Evolutionary conservation across 805 yeast genomes (phyloP).

Genomic region (Wickerhamiella galacta): DNA sequence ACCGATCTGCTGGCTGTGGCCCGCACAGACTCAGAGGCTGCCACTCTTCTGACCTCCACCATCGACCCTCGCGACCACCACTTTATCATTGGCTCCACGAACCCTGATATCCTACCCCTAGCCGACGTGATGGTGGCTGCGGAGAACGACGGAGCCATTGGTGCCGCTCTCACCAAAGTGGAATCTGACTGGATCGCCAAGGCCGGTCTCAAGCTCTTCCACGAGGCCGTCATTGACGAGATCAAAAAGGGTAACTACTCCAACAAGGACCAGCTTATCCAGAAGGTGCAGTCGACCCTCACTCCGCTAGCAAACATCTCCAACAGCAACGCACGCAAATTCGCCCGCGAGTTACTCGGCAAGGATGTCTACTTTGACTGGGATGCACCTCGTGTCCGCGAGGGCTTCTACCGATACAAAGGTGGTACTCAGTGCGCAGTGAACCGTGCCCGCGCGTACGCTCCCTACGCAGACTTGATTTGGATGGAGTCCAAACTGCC

Average conservation of each 20-base stretch:
- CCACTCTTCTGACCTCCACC: conserved; percentile 83
- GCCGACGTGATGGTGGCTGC: conserved; percentile 69
- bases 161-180: conserved; percentile 49
- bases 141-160: conserved; percentile 55
- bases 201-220: conserved; percentile 78
- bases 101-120: conserved; percentile 60
- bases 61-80: conserved; percentile 91
- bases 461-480: conserved; percentile 86
- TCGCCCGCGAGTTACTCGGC: conserved; percentile 64
- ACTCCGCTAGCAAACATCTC: conserved; percentile 64
- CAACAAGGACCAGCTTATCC: conserved; percentile 46
- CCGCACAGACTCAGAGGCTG: conserved; percentile 96
- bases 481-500: conserved; percentile 99
- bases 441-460: conserved; percentile 87
- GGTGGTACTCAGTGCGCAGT: conserved; percentile 98
- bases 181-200: conserved; percentile 69
- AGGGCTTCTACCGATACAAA: conserved; percentile 88
- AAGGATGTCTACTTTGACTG: conserved; percentile 79
- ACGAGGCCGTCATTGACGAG: conserved; percentile 78
- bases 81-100: conserved; percentile 80
- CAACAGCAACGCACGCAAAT: conserved; percentile 57
- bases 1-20: conserved; percentile 78
- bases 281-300: conserved; percentile 48
- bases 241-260: conserved; percentile 43
- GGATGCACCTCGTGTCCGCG: conserved; percentile 90